Percentiles rank a stretch among this genome's conserved stretches.
Evolutionary conservation across 2,329 filamentous ascomycete species (phyloP).

Genomic region (Byssoonygena ceratinophila): DNA sequence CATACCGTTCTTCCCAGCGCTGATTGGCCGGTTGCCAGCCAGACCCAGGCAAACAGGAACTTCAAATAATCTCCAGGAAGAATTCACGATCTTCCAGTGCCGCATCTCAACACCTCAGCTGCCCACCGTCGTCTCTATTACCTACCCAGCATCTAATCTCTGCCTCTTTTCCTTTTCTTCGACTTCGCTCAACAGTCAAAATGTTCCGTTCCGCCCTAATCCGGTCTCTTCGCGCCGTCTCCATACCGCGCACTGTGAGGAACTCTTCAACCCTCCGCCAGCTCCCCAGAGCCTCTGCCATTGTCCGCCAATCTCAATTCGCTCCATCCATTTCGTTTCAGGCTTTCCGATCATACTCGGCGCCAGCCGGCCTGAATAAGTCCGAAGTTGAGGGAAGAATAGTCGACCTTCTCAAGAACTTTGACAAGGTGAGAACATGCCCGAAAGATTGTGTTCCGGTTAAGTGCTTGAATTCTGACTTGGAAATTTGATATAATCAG

Average conservation of each 20-base stretch:
- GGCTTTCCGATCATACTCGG: constrained; percentile 75
- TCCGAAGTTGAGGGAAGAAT: constrained; percentile 85
- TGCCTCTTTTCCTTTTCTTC: not conserved
- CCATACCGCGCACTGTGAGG: constrained; percentile 43
- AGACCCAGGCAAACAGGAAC: constrained; percentile 7
- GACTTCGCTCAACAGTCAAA: constrained; percentile 28
- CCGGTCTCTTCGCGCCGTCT: constrained; percentile 57
- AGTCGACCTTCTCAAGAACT: constrained; percentile 83
- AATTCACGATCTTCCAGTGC: not conserved
- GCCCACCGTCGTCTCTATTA: not conserved
- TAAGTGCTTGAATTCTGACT: constrained; percentile 20
- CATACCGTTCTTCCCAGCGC: constrained; percentile 11
- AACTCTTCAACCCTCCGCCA: constrained; percentile 46
- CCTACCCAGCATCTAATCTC: not conserved
- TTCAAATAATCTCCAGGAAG: constrained; percentile 1
- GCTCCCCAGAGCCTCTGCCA: constrained; percentile 47
- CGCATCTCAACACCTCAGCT: not conserved
- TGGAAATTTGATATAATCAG: constrained; percentile 17
- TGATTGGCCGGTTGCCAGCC: constrained; percentile 12
- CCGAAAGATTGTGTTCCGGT: no score
- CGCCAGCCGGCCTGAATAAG: constrained; percentile 65
- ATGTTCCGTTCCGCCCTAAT: constrained; percentile 89
- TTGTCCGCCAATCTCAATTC: constrained; percentile 52
- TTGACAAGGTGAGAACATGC: constrained; percentile 69
- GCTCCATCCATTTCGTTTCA: constrained; percentile 54